Evolutionary conservation across 352 stramenopile genomes (phyloP).

Genomic region (Globisporangium spiculum): DNA sequence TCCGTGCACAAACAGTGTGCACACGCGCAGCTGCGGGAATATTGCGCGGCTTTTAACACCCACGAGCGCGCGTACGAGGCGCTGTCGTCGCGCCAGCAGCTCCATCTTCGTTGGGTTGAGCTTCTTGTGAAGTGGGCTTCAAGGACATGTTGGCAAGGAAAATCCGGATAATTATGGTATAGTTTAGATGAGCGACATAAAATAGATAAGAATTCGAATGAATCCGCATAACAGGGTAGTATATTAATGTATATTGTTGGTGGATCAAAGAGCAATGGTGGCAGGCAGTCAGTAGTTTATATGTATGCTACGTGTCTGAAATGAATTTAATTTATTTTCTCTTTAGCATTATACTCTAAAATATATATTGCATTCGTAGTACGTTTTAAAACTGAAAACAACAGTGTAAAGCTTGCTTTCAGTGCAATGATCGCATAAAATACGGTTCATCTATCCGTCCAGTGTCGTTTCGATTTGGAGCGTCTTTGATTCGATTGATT

Average conservation of each 20-base stretch:
- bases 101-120: not conserved
- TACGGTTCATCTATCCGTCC: not conserved
- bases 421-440: not conserved
- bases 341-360: fast-evolving
- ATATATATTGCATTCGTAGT: not conserved
- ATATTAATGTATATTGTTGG: not conserved
- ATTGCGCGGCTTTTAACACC: not conserved
- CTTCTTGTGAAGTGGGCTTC: not conserved
- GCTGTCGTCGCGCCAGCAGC: conserved; percentile 5
- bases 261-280: not conserved
- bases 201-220: no score
- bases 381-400: not conserved
- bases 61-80: not conserved
- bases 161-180: not conserved
- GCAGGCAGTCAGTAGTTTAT: not conserved
- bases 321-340: not conserved
- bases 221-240: not conserved
- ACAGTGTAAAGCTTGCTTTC: not conserved
- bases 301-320: not conserved
- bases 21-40: not conserved
- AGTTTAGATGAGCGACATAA: not conserved
- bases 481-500: not conserved
- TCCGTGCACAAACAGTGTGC: no score
- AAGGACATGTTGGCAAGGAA: not conserved
- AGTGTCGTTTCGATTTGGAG: not conserved